phyloP scores from a whole-genome alignment of 179 eudicot genomes.

The Monotropa hypopitys region DNA sequence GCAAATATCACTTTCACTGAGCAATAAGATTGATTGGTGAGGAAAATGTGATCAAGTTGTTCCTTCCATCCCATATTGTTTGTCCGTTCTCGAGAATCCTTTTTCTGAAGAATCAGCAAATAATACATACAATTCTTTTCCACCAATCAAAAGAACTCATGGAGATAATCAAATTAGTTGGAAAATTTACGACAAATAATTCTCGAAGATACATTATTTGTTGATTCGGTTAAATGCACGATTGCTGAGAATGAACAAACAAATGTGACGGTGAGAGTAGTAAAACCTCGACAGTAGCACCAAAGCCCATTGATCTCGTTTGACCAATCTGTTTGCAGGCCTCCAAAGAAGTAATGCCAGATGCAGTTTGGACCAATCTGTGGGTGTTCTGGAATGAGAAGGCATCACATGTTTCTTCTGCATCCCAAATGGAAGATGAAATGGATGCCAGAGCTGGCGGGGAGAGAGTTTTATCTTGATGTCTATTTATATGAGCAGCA shows the following conservation, averaged over 20 bases:
- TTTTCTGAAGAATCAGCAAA: neutral
- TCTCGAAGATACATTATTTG: neutral
- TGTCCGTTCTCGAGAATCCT: neutral
- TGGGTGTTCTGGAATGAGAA: conserved; percentile 47
- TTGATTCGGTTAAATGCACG: neutral
- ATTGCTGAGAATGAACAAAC: neutral
- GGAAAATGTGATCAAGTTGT: neutral
- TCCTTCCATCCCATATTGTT: neutral
- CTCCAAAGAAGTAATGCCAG: neutral
- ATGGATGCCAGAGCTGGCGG: conserved; percentile 27
- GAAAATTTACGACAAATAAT: neutral
- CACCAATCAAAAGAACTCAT: neutral
- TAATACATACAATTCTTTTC: neutral
- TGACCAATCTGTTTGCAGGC: conserved; percentile 3
- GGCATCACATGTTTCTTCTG: conserved; percentile 94
- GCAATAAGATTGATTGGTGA: neutral
- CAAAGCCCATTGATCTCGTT: neutral
- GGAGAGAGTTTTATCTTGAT: conserved; percentile 28
- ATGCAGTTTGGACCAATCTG: neutral
- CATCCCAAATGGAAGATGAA: conserved; percentile 78
- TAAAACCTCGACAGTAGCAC: neutral
- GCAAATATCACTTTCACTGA: neutral
- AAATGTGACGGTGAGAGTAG: neutral
- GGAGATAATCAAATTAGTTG: neutral
- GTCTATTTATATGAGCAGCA: conserved; percentile 75